Evolutionary conservation across 78 protist species (phyloP).

Genomic region (Speleostelium caveatum): DNA sequence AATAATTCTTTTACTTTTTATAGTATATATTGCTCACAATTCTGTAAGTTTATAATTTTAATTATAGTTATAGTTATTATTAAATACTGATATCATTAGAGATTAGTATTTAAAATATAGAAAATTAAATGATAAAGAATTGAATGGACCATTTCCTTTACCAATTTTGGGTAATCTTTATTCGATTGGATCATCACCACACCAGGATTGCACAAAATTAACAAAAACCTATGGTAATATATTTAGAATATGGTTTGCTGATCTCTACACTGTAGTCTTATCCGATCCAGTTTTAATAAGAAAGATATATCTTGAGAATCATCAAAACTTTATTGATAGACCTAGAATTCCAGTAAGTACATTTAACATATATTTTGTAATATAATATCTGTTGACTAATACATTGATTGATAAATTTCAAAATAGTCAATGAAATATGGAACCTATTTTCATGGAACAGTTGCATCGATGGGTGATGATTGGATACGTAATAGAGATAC

Average conservation of each 20-base stretch:
- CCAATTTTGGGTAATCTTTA: slow-evolving; percentile 19
- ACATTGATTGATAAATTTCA: background rate
- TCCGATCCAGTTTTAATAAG: slow-evolving; percentile 16
- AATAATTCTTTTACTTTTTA: too few relatives aligned
- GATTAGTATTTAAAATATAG: slow-evolving; percentile 5
- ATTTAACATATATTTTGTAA: background rate
- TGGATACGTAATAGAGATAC: slow-evolving; percentile 20
- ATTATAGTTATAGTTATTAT: too few relatives aligned
- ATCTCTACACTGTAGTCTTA: slow-evolving; percentile 9
- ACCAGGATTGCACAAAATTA: background rate
- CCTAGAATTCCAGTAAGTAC: slow-evolving; percentile 1
- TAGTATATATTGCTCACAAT: too few relatives aligned
- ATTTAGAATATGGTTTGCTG: slow-evolving; percentile 39
- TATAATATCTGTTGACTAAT: background rate
- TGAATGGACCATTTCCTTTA: slow-evolving; percentile 5
- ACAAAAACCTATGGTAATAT: slow-evolving; percentile 5
- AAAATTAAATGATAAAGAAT: background rate
- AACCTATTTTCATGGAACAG: slow-evolving; percentile 10
- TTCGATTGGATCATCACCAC: slow-evolving; percentile 7
- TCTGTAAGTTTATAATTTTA: too few relatives aligned
- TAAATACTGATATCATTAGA: too few relatives aligned
- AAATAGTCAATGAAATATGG: slow-evolving; percentile 1
- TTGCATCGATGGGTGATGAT: background rate
- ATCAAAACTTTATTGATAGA: slow-evolving; percentile 15
- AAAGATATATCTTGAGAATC: slow-evolving; percentile 27